These are phyloP conservation scores for Gossypium schwendimanii DNA, from an alignment of 441 rosid species.

Conservation along the genomic window DNA sequence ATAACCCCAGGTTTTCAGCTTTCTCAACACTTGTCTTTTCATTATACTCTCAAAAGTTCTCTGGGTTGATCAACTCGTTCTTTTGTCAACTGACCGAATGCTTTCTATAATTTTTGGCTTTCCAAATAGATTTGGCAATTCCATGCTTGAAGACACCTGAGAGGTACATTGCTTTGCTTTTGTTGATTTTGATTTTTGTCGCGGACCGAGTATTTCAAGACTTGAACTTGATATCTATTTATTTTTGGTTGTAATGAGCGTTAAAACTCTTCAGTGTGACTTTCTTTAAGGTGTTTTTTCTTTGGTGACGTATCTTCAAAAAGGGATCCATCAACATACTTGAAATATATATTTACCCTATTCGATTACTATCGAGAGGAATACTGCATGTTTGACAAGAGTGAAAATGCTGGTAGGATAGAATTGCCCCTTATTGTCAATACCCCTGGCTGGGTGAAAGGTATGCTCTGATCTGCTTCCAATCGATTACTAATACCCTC, in stretches of 20 bases:
- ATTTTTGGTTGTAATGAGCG: not conserved
- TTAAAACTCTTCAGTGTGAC: slow-evolving; percentile 11
- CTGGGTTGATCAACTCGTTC: not conserved
- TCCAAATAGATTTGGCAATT: slow-evolving; percentile 53
- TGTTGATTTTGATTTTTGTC: not conserved
- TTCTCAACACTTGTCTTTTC: not conserved
- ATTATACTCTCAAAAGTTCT: not conserved
- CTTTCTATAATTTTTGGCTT: slow-evolving; percentile 13
- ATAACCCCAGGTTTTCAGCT: slow-evolving; percentile 43
- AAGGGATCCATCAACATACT: slow-evolving; percentile 74
- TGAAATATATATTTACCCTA: slow-evolving; percentile 47
- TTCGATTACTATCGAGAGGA: slow-evolving; percentile 52
- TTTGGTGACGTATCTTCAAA: slow-evolving; percentile 83
- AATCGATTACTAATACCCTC: slow-evolving; percentile 1
- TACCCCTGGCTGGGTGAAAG: slow-evolving; percentile 98
- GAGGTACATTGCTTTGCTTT: slow-evolving; percentile 39
- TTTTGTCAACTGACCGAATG: slow-evolving; percentile 9
- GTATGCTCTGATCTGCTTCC: slow-evolving; percentile 25
- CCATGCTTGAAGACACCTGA: slow-evolving; percentile 91
- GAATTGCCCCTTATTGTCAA: slow-evolving; percentile 77
- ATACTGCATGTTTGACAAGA: slow-evolving; percentile 27
- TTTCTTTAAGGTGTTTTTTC: slow-evolving; percentile 60
- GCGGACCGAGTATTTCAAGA: not conserved
- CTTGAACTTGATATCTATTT: slow-evolving; percentile 1
- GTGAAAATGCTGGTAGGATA: slow-evolving; percentile 27